Base-by-base conservation (phyloP, 345 rosid genomes). In the Eucalyptus polyanthemos region DNA sequence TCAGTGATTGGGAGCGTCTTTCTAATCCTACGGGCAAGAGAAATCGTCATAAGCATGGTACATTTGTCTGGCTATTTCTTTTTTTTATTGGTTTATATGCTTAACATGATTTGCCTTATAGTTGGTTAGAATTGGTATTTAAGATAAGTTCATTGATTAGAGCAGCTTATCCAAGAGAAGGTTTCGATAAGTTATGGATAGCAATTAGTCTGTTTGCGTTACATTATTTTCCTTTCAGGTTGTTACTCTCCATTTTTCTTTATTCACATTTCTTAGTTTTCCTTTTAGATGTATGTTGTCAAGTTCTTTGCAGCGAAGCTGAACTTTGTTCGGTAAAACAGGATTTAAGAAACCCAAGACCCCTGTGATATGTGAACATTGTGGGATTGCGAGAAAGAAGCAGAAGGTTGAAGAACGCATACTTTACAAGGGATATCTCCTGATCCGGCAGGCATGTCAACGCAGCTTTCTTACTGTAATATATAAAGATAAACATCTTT, bases 321-420 rank as follows among this genome's bases (percentile, higher is more conserved):
- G 81, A 72, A 10, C 21, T 13, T n/a, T 81, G 53, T 4, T 19
- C n/a, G 58, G 67, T 85, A 31, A 47, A 86, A 65, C 92, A 93
- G 95, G 94, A 72, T 80, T 92, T 85, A 87, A 93, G 90, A 94
- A 93, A 89, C 91, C 90, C 21, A 93, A 87, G 89, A 37, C 88
- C 34, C 86, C 50, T 0, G 90, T 86, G 40, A 92, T 91, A 80
- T 89, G 88, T 45, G 94, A 91, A 54, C 88, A 60, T 31, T 89
- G 89, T 58, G 88, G 87, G 67, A 83, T 54, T 62, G 65, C 65
- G 88, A 93, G 87, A 93, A 94, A 93, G 91, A 88, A 86, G 53
- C 88, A 88, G 31, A 89, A 34, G 54, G 88, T 50, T 37, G 91
- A 91, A 47, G 92, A 95, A 89, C 87, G 27, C 8, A 54, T 80